Conservation (phyloP, 768 basidiomycete genomes). For the Leucosporidium yakuticum region DNA sequence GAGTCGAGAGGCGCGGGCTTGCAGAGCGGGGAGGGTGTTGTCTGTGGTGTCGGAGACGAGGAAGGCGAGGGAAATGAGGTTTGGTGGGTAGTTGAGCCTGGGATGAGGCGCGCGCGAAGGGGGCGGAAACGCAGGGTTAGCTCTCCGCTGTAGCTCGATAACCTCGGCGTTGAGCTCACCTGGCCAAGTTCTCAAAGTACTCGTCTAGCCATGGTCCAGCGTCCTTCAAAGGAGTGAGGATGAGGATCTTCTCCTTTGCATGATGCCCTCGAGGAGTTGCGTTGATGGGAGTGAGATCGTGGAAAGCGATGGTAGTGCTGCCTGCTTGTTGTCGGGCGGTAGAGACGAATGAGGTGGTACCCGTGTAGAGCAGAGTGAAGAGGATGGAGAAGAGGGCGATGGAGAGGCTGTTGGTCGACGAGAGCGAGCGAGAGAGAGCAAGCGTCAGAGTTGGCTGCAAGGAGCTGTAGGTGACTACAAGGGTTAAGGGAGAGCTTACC, state of each 20-base stretch:
- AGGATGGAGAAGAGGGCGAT: conserved; percentile 8
- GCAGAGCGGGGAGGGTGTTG: conserved; percentile 11
- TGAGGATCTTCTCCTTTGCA: conserved; percentile 8
- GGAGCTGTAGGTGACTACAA: no score
- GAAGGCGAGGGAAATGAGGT: conserved; percentile 27
- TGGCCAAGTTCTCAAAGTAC: conserved; percentile 17
- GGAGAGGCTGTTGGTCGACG: background rate
- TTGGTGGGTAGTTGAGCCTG: conserved; percentile 2
- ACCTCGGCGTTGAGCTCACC: background rate
- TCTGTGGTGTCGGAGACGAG: conserved; percentile 24
- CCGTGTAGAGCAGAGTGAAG: conserved; percentile 7
- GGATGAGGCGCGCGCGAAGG: background rate
- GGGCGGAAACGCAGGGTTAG: no score
- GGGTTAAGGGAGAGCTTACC: background rate
- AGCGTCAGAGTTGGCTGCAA: background rate
- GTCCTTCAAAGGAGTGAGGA: conserved; percentile 27
- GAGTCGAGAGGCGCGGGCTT: background rate
- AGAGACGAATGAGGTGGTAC: background rate
- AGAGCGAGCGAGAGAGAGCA: background rate
- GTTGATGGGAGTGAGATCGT: conserved; percentile 12
- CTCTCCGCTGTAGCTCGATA: no score
- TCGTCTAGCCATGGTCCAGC: conserved; percentile 15
- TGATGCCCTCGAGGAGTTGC: background rate
- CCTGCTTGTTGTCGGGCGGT: background rate
- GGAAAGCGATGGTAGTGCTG: background rate